Percentiles rank a stretch among this genome's conserved stretches.
Conservation (phyloP, 2,329 filamentous ascomycete genomes). For the Herpomyces periplanetae region DNA sequence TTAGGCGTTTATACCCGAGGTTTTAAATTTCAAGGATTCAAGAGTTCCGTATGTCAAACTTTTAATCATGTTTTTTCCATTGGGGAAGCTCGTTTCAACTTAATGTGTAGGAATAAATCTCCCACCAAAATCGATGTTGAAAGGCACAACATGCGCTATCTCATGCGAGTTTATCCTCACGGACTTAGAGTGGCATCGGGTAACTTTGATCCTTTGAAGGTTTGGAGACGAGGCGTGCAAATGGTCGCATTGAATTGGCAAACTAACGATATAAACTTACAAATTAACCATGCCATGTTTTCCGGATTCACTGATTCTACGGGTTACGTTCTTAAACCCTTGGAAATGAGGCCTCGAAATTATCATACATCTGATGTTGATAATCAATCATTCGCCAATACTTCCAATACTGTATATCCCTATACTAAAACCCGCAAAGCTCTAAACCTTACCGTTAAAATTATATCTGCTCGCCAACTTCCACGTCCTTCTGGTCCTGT, state of each 20-base stretch:
- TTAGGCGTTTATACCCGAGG: constrained; percentile 40
- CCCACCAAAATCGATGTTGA: constrained; percentile 40
- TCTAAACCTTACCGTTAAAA: constrained; percentile 44
- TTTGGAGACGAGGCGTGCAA: constrained; percentile 80
- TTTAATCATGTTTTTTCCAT: constrained; percentile 91
- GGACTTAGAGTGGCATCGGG: constrained; percentile 42
- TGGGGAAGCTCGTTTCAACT: constrained; percentile 54
- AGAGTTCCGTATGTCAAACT: constrained; percentile 31
- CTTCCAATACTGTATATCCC: too few relatives aligned
- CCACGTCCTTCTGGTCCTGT: constrained; percentile 37
- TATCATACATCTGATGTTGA: too few relatives aligned
- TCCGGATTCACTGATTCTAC: constrained; percentile 47
- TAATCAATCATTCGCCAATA: too few relatives aligned
- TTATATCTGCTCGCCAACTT: constrained; percentile 77
- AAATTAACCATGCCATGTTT: constrained; percentile 93
- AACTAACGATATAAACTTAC: constrained; percentile 76
- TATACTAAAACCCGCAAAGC: constrained; percentile 43
- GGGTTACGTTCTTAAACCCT: constrained; percentile 75
- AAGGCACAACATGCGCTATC: constrained; percentile 54
- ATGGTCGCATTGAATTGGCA: constrained; percentile 98
- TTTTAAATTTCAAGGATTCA: constrained; percentile 52
- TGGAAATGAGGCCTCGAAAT: constrained; percentile 25
- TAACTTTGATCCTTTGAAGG: constrained; percentile 73
- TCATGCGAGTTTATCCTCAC: constrained; percentile 81
- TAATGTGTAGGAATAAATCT: constrained; percentile 29